Percentiles rank a stretch among this genome's conserved stretches.
These are phyloP conservation scores for Neurospora crassa DNA, from an alignment of 2,329 filamentous ascomycete genomes.

Conservation along the genomic window DNA sequence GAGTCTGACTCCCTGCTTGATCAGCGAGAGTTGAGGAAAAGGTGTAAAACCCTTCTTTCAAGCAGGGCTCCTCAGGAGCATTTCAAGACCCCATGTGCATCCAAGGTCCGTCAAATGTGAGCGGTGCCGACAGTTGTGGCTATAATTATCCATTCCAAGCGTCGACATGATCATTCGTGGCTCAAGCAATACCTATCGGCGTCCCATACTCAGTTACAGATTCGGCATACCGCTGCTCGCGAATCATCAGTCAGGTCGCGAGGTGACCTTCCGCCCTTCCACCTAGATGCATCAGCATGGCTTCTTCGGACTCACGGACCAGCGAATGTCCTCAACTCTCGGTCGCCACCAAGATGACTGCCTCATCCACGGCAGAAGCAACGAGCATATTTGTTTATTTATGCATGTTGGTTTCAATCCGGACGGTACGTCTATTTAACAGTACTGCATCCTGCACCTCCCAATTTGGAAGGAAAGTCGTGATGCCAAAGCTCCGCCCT, in stretches of 20 bases:
- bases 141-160: background rate
- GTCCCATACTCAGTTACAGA: background rate
- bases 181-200: background rate
- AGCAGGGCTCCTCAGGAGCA: background rate
- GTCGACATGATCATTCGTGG: background rate
- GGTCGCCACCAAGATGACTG: background rate
- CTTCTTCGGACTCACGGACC: background rate
- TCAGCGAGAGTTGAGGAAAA: background rate
- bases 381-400: background rate
- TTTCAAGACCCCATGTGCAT: background rate
- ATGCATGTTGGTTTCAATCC: background rate
- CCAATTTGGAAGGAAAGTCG: background rate
- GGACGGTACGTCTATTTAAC: background rate
- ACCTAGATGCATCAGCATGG: background rate
- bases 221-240: background rate
- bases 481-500: background rate
- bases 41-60: background rate
- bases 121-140: background rate
- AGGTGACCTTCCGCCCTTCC: background rate
- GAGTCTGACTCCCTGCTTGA: background rate
- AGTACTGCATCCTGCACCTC: background rate
- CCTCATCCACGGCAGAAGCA: background rate
- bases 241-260: background rate
- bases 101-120: background rate
- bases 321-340: background rate